Evolutionary conservation across 805 yeast species (phyloP), one percentile per base, ranked within the genome.

Genomic region (Ogataea naganishii): DNA sequence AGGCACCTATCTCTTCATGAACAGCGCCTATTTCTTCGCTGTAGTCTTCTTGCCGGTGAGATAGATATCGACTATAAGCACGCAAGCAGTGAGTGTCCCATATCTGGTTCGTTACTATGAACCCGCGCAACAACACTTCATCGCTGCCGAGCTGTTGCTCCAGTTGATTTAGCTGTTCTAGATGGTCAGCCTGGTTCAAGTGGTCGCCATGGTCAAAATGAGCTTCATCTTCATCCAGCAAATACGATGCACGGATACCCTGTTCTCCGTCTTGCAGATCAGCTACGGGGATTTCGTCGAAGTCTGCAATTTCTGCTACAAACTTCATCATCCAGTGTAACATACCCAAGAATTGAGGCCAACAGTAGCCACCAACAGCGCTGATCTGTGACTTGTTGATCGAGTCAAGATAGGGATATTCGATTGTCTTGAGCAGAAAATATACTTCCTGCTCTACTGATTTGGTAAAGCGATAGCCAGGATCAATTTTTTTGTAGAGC

Each of bases 351-450:
- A 84, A 82, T 6, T 69, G 68, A 9, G 83, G 85, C 96, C 96
- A 86, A 40, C 75, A 76, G 28, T 80, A 75, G 3, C 95, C 94
- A 5, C 95, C 95, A 9, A 84, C 95, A 0, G 95, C 95, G 22
- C 86, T 74, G 22, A 86, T 77, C 48, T 84, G 94, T 1, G 92
- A 79, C 46, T 86, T 78, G 51, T 80, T 82, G 23, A 88, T 75
- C 0, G 82, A 62, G 23, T 81, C 94, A 34, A 84, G 53, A 49
- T 79, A 84, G 2, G 96, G 96, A 44, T 86, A 86, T 28, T 71
- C 72, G 36, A 85, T 51, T 21, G 64, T 64, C 46, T 73, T 78
- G 42, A 86, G 57, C 13, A 83, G 56, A 13, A 69, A 65, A 37
- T 76, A 80, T 4, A 85, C 80, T 38, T 86, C 96, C 27, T 71